A percentile compares a stretch with the other conserved stretches of the same genome.
Evolutionary conservation across 2,329 filamentous ascomycete genomes (phyloP).

Genomic region (Paraconiothyrium sp.): DNA sequence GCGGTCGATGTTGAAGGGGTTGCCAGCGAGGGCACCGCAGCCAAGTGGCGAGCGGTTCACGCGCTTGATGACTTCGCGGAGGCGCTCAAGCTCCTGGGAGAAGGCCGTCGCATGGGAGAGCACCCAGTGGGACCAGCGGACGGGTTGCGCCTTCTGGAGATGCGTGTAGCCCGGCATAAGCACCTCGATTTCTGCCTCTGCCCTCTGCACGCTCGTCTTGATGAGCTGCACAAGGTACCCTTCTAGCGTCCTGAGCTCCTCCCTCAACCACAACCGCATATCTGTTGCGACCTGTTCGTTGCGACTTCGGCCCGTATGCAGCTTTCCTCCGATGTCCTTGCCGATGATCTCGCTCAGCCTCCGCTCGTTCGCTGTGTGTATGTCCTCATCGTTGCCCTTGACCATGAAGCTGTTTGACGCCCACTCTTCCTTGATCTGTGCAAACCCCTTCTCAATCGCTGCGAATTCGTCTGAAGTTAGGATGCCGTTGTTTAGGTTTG

Average conservation of each 20-base stretch:
- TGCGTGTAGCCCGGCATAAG: constrained; percentile 93
- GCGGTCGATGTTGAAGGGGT: constrained; percentile 84
- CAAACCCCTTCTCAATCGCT: constrained; percentile 77
- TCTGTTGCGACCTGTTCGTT: constrained; percentile 93
- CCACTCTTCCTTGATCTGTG: constrained; percentile 64
- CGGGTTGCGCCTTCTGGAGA: constrained; percentile 81
- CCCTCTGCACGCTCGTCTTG: constrained; percentile 72
- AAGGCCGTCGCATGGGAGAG: constrained; percentile 79
- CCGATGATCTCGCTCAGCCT: constrained; percentile 81
- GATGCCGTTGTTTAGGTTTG: constrained; percentile 79
- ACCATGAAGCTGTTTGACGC: constrained; percentile 56
- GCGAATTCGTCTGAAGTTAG: constrained; percentile 76
- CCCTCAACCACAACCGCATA: constrained; percentile 88
- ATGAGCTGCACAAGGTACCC: constrained; percentile 73
- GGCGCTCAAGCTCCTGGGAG: constrained; percentile 76
- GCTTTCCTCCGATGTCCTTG: constrained; percentile 84
- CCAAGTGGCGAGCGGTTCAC: constrained; percentile 78
- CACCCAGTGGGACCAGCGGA: constrained; percentile 85
- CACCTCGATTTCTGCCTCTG: constrained; percentile 77
- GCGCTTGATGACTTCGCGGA: constrained; percentile 76
- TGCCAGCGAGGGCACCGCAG: constrained; percentile 80
- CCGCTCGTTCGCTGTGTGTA: constrained; percentile 65
- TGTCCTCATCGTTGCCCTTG: constrained; percentile 62
- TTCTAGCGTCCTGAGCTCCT: constrained; percentile 77
- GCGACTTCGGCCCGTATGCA: constrained; percentile 85